Percentiles rank a stretch among this genome's conserved stretches.
phyloP scores from a whole-genome alignment of 306 rosid species.

The Coriaria nepalensis region DNA sequence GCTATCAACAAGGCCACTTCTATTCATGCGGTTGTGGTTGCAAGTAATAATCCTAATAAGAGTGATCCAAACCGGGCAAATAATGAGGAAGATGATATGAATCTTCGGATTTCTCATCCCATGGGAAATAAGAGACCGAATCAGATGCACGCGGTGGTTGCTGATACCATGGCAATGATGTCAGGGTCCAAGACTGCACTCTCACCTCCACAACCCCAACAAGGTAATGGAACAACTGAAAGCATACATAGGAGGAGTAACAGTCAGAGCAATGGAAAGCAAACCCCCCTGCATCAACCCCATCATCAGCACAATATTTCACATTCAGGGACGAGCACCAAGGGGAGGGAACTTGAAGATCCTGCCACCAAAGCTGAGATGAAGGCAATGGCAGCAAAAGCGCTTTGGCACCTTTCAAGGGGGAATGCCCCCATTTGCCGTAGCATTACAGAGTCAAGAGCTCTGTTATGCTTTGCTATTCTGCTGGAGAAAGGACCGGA shows the following conservation, averaged over 20 bases:
- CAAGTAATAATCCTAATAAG: constrained; percentile 22
- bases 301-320: constrained; percentile 28
- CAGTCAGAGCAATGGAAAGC: constrained; percentile 26
- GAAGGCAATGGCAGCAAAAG: constrained; percentile 90
- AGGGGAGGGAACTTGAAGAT: constrained; percentile 68
- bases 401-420: constrained; percentile 61
- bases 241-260: constrained; percentile 12
- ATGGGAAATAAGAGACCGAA: constrained; percentile 31
- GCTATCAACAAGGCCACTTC: constrained; percentile 47
- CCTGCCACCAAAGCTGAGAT: constrained; percentile 51
- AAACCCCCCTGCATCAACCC: constrained; percentile 20
- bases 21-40: constrained; percentile 65
- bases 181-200: constrained; percentile 15
- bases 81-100: constrained; percentile 21
- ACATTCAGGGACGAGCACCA: constrained; percentile 40
- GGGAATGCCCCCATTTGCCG: constrained; percentile 66
- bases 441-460: constrained; percentile 81
- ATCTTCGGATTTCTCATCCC: constrained; percentile 31
- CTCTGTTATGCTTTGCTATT: constrained; percentile 73
- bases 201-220: constrained; percentile 8
- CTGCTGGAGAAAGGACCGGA: constrained; percentile 66
- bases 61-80: constrained; percentile 5
- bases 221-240: constrained; percentile 17
- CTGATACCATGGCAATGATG: constrained; percentile 46
- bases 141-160: constrained; percentile 53